Base-by-base conservation (phyloP, 495 filamentous ascomycete genomes). In the Beverwykella pulmonaria region DNA sequence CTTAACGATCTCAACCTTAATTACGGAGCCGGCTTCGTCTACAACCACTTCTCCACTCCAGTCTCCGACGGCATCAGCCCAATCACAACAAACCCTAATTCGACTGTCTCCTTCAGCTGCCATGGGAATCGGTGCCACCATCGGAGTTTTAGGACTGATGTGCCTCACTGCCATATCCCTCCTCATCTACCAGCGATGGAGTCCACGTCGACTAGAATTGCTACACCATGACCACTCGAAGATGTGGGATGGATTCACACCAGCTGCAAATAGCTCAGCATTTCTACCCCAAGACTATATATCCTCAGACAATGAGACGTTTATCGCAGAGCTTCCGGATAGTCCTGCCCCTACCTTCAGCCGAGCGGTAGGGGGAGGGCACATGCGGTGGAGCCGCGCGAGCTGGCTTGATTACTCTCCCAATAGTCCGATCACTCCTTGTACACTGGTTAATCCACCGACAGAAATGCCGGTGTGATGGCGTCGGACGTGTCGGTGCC, bases 211-310 rank as follows among this genome's bases (percentile, higher is more conserved):
- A 46, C 49, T n/a, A 6, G 52, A 54, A 30, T 22, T 19, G 15
- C 17, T 27, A 10, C 30, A 63, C 20, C 39, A 56, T 34, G 50
- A 34, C 9, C 19, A 22, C 44, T 20, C 29, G 9, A 56, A 48
- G 23, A 29, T 63, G 30, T 63, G 61, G 61, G 54, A 63, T 15
- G 61, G 61, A 23, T 63, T 63, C 34, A 63, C 61, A 1, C 61
- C 61, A n/a, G 39, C 39, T 34, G 53, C 44, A 20, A 47, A 12
- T 41, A 10, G 23, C 29, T 20, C 46, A 8, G 12, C 15, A 4
- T 49, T n/a, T 10, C 46, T 4, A 20, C 20, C 46, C 30, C 20
- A 30, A 32, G 26, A 7, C 2, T 2, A 8, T 14, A 19, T 48
- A 4, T n/a, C 25, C 6, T 5, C 17, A 20, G 57, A 48, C 15